phyloP scores from a whole-genome alignment of 257 asterid genomes.

The Osmanthus fragrans region DNA sequence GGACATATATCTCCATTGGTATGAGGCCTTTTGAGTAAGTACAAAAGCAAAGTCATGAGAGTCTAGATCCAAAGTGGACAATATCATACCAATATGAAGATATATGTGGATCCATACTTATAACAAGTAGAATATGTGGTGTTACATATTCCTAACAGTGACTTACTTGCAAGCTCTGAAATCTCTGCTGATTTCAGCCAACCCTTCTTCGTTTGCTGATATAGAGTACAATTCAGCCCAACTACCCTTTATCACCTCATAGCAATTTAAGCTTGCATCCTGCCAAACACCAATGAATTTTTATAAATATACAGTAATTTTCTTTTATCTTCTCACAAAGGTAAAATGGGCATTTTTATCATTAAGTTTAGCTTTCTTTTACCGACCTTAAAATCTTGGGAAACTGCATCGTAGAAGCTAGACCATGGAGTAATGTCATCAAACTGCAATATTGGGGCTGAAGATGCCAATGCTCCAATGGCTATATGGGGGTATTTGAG shows the following conservation, averaged over 20 bases:
- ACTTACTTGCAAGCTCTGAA: constrained; percentile 81
- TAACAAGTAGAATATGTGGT: too few species aligned
- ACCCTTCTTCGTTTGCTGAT: constrained; percentile 35
- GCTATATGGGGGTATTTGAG: constrained; percentile 74
- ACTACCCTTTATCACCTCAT: constrained; percentile 66
- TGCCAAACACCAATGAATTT: constrained; percentile 21
- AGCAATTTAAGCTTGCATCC: constrained; percentile 69
- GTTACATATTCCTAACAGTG: too few species aligned
- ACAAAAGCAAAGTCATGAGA: too few species aligned
- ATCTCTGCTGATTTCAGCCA: constrained; percentile 48
- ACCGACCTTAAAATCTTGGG: constrained; percentile 75
- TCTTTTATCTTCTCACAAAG: neutral
- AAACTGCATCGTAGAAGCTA: constrained; percentile 81
- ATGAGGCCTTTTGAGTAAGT: too few species aligned
- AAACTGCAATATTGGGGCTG: constrained; percentile 82
- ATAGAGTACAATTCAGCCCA: constrained; percentile 63
- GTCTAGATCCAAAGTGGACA: too few species aligned
- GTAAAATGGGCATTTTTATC: neutral
- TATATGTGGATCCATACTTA: too few species aligned
- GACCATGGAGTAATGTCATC: constrained; percentile 80
- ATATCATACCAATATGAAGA: too few species aligned
- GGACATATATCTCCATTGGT: too few species aligned
- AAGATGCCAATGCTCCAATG: constrained; percentile 85
- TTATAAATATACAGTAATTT: neutral
- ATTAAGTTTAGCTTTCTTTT: neutral